phyloP scores from a whole-genome alignment of 2,329 filamentous ascomycete genomes.

The Fusarium phyllophilum region DNA sequence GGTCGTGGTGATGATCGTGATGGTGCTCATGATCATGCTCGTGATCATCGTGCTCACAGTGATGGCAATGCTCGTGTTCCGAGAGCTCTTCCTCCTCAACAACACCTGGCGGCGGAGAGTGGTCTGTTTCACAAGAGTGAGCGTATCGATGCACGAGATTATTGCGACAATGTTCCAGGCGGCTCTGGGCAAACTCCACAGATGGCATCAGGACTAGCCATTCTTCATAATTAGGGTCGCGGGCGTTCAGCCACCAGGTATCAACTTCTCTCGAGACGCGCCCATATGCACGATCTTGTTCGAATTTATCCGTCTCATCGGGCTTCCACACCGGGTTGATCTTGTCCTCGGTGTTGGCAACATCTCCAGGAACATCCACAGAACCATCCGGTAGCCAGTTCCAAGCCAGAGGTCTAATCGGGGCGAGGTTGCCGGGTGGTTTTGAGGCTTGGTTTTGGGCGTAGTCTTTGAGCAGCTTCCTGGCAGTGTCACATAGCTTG shows the following conservation, averaged over 20 bases:
- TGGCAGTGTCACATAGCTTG: constrained; percentile 66
- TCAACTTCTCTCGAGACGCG: constrained; percentile 73
- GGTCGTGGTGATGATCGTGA: constrained; percentile 45
- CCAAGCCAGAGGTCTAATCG: constrained; percentile 63
- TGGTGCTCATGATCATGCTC: constrained; percentile 7
- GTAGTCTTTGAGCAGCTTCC: constrained; percentile 65
- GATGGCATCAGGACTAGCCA: constrained; percentile 69
- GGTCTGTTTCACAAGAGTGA: constrained; percentile 55
- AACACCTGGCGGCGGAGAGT: constrained; percentile 50
- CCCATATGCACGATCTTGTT: constrained; percentile 68
- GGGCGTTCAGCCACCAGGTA: constrained; percentile 70
- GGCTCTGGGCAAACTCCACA: constrained; percentile 66
- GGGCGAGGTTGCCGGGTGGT: constrained; percentile 60
- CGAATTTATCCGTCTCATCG: constrained; percentile 65
- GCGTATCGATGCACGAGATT: constrained; percentile 68
- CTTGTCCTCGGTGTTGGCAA: constrained; percentile 54
- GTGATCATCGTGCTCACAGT: constrained; percentile 43
- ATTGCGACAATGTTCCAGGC: constrained; percentile 67
- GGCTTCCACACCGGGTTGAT: constrained; percentile 61
- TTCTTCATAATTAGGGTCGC: constrained; percentile 68
- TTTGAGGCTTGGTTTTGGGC: constrained; percentile 60
- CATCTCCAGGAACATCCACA: constrained; percentile 45
- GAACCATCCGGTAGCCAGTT: constrained; percentile 62
- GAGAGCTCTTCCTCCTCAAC: constrained; percentile 53
- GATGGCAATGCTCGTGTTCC: constrained; percentile 51